Evolutionary conservation across 2,329 filamentous ascomycete genomes (phyloP).

Genomic region (Colletotrichum neosansevieriae): DNA sequence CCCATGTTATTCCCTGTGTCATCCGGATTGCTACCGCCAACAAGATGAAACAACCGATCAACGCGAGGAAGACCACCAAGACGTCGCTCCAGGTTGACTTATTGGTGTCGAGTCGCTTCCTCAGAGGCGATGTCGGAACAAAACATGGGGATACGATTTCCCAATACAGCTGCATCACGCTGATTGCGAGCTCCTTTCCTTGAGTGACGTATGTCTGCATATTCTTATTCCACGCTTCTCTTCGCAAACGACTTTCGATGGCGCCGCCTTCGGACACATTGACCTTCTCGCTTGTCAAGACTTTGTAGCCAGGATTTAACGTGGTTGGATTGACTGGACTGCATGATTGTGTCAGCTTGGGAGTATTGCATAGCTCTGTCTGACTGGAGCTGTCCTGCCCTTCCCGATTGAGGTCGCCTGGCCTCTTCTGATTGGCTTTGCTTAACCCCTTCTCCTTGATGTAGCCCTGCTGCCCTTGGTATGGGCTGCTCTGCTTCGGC

Average conservation of each 20-base stretch:
- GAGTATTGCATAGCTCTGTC: not conserved
- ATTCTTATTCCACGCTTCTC: constrained; percentile 8
- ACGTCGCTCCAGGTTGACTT: constrained; percentile 33
- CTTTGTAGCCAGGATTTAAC: constrained; percentile 24
- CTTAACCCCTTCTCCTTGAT: too few relatives aligned
- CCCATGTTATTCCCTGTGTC: constrained; percentile 23
- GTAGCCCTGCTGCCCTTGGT: too few relatives aligned
- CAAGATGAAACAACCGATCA: constrained; percentile 20
- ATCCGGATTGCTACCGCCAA: constrained; percentile 28
- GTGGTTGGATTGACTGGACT: not conserved
- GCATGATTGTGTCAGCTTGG: not conserved
- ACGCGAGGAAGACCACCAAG: constrained; percentile 8
- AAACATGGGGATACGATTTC: constrained; percentile 28
- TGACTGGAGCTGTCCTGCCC: not conserved
- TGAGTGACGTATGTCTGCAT: constrained; percentile 13
- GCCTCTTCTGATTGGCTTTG: not conserved
- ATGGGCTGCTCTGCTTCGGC: too few relatives aligned
- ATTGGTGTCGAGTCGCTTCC: constrained; percentile 27
- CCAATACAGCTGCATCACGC: constrained; percentile 21
- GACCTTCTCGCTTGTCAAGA: not conserved
- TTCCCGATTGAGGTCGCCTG: not conserved
- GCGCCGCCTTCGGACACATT: constrained; percentile 37
- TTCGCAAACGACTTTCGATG: constrained; percentile 38
- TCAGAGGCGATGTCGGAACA: constrained; percentile 34
- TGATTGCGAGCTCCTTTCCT: constrained; percentile 31